Evolutionary conservation across 2,329 filamentous ascomycete genomes (phyloP).

Genomic region (Macrophomina pseudophaseolina): DNA sequence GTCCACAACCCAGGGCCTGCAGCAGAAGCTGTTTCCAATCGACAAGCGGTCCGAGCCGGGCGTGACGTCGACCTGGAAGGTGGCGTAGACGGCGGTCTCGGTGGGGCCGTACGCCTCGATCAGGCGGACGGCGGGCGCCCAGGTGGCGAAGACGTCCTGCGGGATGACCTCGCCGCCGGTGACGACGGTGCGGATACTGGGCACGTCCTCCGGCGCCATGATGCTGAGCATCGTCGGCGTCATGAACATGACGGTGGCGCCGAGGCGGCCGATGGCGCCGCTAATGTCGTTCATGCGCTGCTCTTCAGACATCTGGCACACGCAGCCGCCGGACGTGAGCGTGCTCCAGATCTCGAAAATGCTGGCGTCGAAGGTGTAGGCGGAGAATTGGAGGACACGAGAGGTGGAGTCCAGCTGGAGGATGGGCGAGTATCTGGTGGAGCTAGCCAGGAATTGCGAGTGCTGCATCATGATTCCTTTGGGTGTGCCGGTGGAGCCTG

Average conservation of each 20-base stretch:
- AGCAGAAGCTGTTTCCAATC: slow-evolving; percentile 11
- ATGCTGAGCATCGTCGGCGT: slow-evolving; percentile 61
- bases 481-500: slow-evolving; percentile 30
- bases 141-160: slow-evolving; percentile 32
- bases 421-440: slow-evolving; percentile 39
- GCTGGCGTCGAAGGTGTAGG: slow-evolving; percentile 34
- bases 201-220: slow-evolving; percentile 47
- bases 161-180: slow-evolving; percentile 53
- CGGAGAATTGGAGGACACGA: slow-evolving; percentile 33
- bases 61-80: slow-evolving; percentile 38
- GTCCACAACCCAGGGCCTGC: slow-evolving; percentile 36
- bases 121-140: slow-evolving; percentile 24
- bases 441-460: slow-evolving; percentile 34
- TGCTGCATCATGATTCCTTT: slow-evolving; percentile 35
- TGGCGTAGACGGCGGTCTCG: slow-evolving; percentile 27
- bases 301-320: slow-evolving; percentile 62
- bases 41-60: slow-evolving; percentile 34
- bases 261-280: slow-evolving; percentile 57
- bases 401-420: slow-evolving; percentile 38
- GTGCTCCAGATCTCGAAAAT: slow-evolving; percentile 41
- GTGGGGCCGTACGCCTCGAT: slow-evolving; percentile 25
- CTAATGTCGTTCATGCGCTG: slow-evolving; percentile 58
- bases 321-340: slow-evolving; percentile 60
- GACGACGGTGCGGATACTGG: slow-evolving; percentile 41
- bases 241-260: slow-evolving; percentile 60